Evolutionary conservation across 176 grass and related monocot genomes (phyloP).

Genomic region (Aegilops speltoides): DNA sequence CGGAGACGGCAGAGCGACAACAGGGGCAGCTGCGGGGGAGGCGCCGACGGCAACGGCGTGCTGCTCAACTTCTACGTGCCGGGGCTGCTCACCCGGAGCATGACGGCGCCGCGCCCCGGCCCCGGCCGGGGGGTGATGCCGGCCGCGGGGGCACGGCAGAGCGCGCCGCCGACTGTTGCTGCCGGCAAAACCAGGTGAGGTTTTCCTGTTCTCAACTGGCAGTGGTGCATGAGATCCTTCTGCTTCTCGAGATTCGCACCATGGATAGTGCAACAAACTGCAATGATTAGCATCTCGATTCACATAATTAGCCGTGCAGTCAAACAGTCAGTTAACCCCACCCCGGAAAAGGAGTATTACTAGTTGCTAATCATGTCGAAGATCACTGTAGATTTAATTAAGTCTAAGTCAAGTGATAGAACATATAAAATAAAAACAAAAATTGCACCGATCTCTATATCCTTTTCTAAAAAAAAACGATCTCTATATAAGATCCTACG

Average conservation of each 20-base stretch:
- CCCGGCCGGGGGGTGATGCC: neutral
- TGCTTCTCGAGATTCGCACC: neutral
- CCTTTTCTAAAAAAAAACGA: no score
- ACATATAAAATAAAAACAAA: no score
- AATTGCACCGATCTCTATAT: no score
- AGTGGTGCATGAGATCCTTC: neutral
- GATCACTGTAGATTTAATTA: no score
- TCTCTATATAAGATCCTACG: no score
- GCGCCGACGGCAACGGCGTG: slow-evolving; percentile 44
- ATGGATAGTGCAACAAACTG: neutral
- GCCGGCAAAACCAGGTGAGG: slow-evolving; percentile 24
- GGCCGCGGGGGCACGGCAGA: neutral
- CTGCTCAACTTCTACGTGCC: slow-evolving; percentile 80
- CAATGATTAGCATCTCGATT: neutral
- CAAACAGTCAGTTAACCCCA: neutral
- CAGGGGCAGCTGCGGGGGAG: slow-evolving; percentile 29
- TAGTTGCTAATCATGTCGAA: neutral
- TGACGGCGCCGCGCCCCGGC: slow-evolving; percentile 39
- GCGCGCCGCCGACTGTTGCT: neutral
- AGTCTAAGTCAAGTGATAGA: no score
- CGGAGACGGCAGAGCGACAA: slow-evolving; percentile 30
- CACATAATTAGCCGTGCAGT: neutral
- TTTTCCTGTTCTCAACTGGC: neutral
- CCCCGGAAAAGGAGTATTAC: neutral
- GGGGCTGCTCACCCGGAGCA: slow-evolving; percentile 47